Conservation (phyloP, 768 basidiomycete genomes). For the Thelephora aurantiotincta region DNA sequence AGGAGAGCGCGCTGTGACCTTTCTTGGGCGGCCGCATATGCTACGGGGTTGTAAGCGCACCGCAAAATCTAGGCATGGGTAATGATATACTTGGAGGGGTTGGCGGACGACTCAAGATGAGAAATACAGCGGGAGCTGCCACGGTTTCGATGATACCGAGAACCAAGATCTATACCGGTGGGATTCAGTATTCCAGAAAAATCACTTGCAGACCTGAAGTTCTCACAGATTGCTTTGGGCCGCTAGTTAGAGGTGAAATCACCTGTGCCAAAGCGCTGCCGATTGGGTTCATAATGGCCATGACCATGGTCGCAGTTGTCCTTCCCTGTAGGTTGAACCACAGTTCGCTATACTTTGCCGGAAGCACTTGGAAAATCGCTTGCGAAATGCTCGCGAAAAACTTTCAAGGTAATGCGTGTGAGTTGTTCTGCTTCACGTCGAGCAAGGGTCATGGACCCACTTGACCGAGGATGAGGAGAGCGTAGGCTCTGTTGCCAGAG, state of each 20-base stretch:
- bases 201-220: neutral
- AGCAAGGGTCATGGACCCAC: conserved; percentile 19
- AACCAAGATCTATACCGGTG: conserved; percentile 38
- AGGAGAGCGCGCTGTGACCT: no score
- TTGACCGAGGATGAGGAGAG: conserved; percentile 59
- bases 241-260: conserved; percentile 45
- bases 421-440: neutral
- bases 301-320: conserved; percentile 63
- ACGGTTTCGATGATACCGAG: conserved; percentile 61
- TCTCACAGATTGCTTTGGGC: conserved; percentile 41
- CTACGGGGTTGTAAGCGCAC: conserved; percentile 18
- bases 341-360: conserved; percentile 67
- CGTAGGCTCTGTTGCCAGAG: conserved; percentile 37
- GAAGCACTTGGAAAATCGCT: conserved; percentile 63
- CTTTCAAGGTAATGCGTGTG: conserved; percentile 19
- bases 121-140: conserved; percentile 38
- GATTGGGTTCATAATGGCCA: conserved; percentile 53
- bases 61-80: neutral
- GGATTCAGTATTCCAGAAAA: neutral
- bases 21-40: conserved; percentile 42
- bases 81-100: conserved; percentile 56
- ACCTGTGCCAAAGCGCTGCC: conserved; percentile 65
- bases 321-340: conserved; percentile 73
- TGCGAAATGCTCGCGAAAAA: conserved; percentile 50
- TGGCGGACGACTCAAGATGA: conserved; percentile 50